Evolutionary conservation across 2,329 filamentous ascomycete genomes (phyloP).

Genomic region (Venturia effusa): DNA sequence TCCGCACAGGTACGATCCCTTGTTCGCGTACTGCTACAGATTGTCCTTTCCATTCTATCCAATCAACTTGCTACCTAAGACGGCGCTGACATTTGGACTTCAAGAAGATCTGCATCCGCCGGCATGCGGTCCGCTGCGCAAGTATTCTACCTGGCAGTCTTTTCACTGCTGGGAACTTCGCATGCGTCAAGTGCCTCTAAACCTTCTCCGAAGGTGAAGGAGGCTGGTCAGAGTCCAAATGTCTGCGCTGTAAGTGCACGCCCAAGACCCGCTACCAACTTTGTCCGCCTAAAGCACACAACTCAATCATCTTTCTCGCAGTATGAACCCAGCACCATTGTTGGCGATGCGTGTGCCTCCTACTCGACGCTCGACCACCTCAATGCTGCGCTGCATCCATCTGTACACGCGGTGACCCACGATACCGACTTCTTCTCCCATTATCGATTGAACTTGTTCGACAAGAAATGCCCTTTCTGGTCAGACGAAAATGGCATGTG

Average conservation of each 20-base stretch:
- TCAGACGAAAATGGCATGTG: constrained; percentile 87
- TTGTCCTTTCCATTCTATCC: not conserved
- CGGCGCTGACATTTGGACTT: constrained; percentile 22
- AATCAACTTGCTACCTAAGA: constrained; percentile 16
- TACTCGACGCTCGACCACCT: constrained; percentile 81
- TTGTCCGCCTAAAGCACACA: constrained; percentile 16
- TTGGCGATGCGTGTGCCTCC: constrained; percentile 88
- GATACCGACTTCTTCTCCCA: constrained; percentile 97
- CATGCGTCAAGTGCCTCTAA: constrained; percentile 28
- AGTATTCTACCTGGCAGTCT: constrained; percentile 52
- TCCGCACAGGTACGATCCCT: not conserved
- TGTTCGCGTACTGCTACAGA: not conserved
- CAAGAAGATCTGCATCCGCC: not conserved
- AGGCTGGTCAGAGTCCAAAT: constrained; percentile 27
- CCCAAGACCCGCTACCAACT: constrained; percentile 15
- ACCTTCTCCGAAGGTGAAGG: constrained; percentile 27
- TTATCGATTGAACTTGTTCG: constrained; percentile 89
- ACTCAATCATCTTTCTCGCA: constrained; percentile 35
- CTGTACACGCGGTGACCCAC: constrained; percentile 68
- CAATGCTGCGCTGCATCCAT: constrained; percentile 66
- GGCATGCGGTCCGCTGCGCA: constrained; percentile 43
- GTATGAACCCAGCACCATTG: constrained; percentile 81
- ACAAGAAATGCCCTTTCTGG: constrained; percentile 95
- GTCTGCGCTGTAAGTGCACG: constrained; percentile 43
- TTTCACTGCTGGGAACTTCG: constrained; percentile 43